phyloP scores from a whole-genome alignment of 345 rosid species.

The Sonneratia alba region DNA sequence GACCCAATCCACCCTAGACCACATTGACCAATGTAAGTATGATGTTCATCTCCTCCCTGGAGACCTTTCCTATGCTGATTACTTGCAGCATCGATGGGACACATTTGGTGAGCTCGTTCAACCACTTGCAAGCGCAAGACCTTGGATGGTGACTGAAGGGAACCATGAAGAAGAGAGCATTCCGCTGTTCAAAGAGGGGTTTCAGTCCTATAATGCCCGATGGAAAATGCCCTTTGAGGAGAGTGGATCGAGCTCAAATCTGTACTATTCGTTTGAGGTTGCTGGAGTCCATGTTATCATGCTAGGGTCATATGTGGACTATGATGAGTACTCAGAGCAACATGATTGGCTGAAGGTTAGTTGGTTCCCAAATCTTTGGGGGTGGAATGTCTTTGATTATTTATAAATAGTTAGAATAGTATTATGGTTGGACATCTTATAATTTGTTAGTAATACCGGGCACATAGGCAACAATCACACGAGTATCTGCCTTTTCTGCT shows the following conservation, averaged over 20 bases:
- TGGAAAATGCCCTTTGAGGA: slow-evolving; percentile 95
- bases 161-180: slow-evolving; percentile 83
- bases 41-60: slow-evolving; percentile 86
- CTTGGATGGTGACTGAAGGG: slow-evolving; percentile 99
- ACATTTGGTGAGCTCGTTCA: slow-evolving; percentile 80
- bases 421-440: background rate
- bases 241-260: slow-evolving; percentile 85
- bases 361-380: background rate
- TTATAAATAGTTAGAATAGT: background rate
- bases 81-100: slow-evolving; percentile 79
- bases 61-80: slow-evolving; percentile 93
- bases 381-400: background rate
- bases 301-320: slow-evolving; percentile 84
- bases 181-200: slow-evolving; percentile 55
- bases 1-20: slow-evolving; percentile 88
- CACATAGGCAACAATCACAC: background rate
- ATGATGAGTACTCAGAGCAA: slow-evolving; percentile 55
- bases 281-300: slow-evolving; percentile 72
- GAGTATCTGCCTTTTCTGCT: background rate
- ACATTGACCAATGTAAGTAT: slow-evolving; percentile 63
- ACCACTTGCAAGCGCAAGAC: slow-evolving; percentile 87
- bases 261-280: slow-evolving; percentile 87
- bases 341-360: slow-evolving; percentile 80
- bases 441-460: background rate
- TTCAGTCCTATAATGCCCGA: slow-evolving; percentile 67